Base-by-base conservation (phyloP, 179 eudicot species). In the Pouteria campechiana region DNA sequence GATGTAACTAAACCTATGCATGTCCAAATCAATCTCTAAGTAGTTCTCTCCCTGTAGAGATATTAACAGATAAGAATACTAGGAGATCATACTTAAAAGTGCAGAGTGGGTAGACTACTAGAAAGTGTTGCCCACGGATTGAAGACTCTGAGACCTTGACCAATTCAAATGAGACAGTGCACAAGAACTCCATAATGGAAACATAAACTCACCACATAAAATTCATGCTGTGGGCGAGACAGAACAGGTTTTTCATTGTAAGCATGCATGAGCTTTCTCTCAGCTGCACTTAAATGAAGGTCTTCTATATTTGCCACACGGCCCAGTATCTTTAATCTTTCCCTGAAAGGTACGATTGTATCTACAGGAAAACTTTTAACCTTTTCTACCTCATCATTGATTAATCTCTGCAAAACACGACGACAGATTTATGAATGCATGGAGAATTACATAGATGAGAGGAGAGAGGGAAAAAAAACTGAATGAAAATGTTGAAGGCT, bases 171-270 rank as follows among this genome's bases (percentile, higher is more conserved):
- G n/a, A n/a, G n/a, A n/a, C n/a, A n/a, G n/a, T n/a, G n/a, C n/a
- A n/a, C n/a, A n/a, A n/a, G n/a, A n/a, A n/a, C n/a, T n/a, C n/a
- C n/a, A n/a, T n/a, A n/a, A n/a, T n/a, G n/a, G n/a, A n/a, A n/a
- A n/a, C n/a, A n/a, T 23, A 53, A 23, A n/a, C 39, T 68, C 64
- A 89, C 95, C 75, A 66, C 44, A 74, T 75, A 79, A 62, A 85
- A 89, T 48, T 81, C 84, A 56, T 89, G 97, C 37, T 85, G 95
- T 51, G 97, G 97, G 39, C 97, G 95, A 16, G 97, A 73, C 17
- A 89, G 93, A 46, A 85, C 86, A 19, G 95, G 95, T 63, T 89
- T 89, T 49, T 89, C 93, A 51, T 89, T 89, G 72, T 85, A 89
- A 44, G 89, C 83, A 55, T 70, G 73, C 47, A 89, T 73, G 8